phyloP scores from a whole-genome alignment of 805 yeast species.

The Candida parachauliodes region DNA sequence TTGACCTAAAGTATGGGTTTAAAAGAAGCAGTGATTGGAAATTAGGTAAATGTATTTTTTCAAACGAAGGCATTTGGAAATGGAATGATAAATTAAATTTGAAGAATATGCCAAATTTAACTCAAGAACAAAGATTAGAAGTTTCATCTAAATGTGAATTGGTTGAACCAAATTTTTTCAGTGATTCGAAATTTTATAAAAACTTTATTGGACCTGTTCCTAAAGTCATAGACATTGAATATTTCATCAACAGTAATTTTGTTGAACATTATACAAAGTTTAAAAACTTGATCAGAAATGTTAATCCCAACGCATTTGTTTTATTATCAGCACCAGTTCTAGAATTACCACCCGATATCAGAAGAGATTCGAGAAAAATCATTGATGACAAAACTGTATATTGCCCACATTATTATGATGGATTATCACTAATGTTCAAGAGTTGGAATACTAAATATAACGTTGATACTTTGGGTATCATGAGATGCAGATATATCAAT shows the following conservation, averaged over 20 bases:
- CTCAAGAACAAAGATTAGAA: conserved; percentile 29
- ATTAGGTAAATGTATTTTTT: conserved; percentile 77
- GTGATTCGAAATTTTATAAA: conserved; percentile 31
- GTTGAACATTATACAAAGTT: conserved; percentile 56
- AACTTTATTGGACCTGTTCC: conserved; percentile 14
- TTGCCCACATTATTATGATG: conserved; percentile 93
- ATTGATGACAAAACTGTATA: conserved; percentile 64
- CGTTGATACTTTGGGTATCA: conserved; percentile 85
- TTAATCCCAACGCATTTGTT: conserved; percentile 46
- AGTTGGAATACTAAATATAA: conserved; percentile 81
- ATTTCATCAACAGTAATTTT: conserved; percentile 63
- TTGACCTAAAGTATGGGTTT: conserved; percentile 72
- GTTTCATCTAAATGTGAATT: conserved; percentile 22
- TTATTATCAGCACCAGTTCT: conserved; percentile 82
- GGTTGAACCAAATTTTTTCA: conserved; percentile 28
- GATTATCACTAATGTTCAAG: conserved; percentile 87
- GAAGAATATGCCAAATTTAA: conserved; percentile 13
- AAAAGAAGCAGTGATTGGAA: conserved; percentile 60
- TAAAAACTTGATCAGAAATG: conserved; percentile 44
- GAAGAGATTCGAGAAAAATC: conserved; percentile 42
- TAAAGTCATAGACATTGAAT: conserved; percentile 40
- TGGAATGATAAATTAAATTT: conserved; percentile 23
- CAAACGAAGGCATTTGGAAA: conserved; percentile 77
- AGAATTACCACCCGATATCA: conserved; percentile 67
- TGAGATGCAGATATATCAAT: conserved; percentile 69